phyloP scores from a whole-genome alignment of 257 asterid species.

The Lycium ferocissimum region DNA sequence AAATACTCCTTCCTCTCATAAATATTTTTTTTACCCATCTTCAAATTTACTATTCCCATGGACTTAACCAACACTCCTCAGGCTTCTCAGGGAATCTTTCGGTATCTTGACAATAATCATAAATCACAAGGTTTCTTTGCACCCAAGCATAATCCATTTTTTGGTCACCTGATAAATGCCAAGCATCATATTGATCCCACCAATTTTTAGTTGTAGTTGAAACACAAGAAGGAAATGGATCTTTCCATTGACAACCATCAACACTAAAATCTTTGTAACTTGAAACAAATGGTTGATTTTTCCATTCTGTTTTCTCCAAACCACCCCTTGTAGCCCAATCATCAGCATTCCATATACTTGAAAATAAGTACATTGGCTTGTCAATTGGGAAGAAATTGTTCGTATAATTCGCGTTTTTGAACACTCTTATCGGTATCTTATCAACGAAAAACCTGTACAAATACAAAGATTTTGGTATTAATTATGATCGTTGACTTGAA shows the following conservation, averaged over 20 bases:
- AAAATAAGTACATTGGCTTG: conserved; percentile 91
- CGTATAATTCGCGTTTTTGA: conserved; percentile 85
- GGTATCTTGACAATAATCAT: conserved; percentile 80
- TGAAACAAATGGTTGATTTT: conserved; percentile 85
- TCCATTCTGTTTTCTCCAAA: conserved; percentile 93
- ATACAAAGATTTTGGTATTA: not conserved
- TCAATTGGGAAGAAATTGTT: conserved; percentile 86
- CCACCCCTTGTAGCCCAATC: conserved; percentile 99
- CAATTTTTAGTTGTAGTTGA: conserved; percentile 79
- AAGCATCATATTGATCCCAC: conserved; percentile 94
- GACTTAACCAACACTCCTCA: conserved; percentile 83
- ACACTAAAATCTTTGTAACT: conserved; percentile 75
- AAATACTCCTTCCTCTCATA: conserved; percentile 16
- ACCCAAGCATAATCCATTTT: conserved; percentile 87
- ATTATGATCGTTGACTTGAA: not conserved
- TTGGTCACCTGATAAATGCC: conserved; percentile 75
- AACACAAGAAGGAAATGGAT: conserved; percentile 87
- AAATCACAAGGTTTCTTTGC: conserved; percentile 83
- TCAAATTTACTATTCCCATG: conserved; percentile 53
- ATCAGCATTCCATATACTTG: conserved; percentile 98
- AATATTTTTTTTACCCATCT: not conserved
- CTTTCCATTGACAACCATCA: conserved; percentile 91
- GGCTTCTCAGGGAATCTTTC: conserved; percentile 70
- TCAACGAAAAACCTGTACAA: conserved; percentile 78
- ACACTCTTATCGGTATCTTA: conserved; percentile 72